A percentile compares a stretch with the other conserved stretches of the same genome.
These are phyloP conservation scores for Scheffersomyces lignicola DNA, from an alignment of 1,139 yeast genomes.

Conservation along the genomic window DNA sequence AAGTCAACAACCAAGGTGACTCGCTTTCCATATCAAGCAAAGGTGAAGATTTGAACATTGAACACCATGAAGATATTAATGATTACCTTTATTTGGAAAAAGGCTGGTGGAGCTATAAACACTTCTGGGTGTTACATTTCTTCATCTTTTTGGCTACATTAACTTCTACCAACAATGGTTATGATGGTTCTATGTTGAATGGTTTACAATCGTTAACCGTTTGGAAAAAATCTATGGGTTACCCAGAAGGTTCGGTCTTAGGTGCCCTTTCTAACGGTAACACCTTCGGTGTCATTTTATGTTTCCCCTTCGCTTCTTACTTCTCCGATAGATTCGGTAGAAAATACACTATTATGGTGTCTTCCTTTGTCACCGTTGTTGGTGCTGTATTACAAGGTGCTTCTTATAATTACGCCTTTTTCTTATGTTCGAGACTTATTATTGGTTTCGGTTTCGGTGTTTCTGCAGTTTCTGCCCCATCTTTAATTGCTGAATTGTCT, in stretches of 20 bases:
- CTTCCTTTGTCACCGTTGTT: constrained; percentile 26
- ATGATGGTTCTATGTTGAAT: constrained; percentile 53
- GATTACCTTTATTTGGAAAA: constrained; percentile 10
- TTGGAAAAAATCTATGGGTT: constrained; percentile 38
- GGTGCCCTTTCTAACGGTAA: constrained; percentile 45
- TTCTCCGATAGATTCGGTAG: constrained; percentile 35
- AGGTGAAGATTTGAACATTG: background rate
- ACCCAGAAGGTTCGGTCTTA: constrained; percentile 43
- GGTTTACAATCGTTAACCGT: constrained; percentile 45
- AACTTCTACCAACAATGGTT: constrained; percentile 51
- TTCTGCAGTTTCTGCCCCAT: constrained; percentile 38
- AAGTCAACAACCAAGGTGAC: background rate
- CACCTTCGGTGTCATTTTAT: constrained; percentile 23
- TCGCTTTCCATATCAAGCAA: background rate
- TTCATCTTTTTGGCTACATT: constrained; percentile 40
- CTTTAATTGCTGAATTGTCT: constrained; percentile 42
- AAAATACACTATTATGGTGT: constrained; percentile 26
- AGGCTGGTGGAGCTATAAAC: constrained; percentile 26
- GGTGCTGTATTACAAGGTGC: constrained; percentile 47
- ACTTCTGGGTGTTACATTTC: constrained; percentile 35
- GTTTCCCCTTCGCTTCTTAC: constrained; percentile 20
- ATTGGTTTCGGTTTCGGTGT: constrained; percentile 44
- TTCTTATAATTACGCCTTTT: constrained; percentile 39
- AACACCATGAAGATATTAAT: constrained; percentile 6
- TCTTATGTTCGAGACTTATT: constrained; percentile 36